Evolutionary conservation across 441 rosid genomes (phyloP).

Genomic region (Lepidium campestre): DNA sequence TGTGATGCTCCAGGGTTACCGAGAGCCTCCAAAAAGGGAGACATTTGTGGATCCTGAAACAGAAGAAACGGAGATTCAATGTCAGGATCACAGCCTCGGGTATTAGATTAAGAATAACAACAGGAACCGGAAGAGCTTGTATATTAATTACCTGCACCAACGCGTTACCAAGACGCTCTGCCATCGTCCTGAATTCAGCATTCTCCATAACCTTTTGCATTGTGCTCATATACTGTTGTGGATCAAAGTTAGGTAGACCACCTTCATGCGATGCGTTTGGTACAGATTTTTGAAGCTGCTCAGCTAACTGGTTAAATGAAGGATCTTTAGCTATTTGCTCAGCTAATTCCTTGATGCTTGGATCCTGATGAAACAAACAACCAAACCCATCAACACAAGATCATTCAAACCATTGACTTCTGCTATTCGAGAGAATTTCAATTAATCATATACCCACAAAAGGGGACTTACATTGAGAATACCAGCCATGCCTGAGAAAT

Average conservation of each 20-base stretch:
- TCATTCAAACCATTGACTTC: background rate
- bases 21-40: slow-evolving; percentile 75
- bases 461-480: slow-evolving; percentile 62
- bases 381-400: background rate
- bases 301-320: slow-evolving; percentile 92
- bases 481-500: slow-evolving; percentile 85
- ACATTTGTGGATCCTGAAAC: slow-evolving; percentile 87
- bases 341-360: slow-evolving; percentile 86
- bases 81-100: background rate
- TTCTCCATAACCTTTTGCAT: slow-evolving; percentile 96
- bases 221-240: slow-evolving; percentile 70
- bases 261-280: slow-evolving; percentile 56
- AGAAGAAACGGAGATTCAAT: background rate
- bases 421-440: background rate
- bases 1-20: slow-evolving; percentile 67
- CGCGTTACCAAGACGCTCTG: slow-evolving; percentile 87
- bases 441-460: background rate
- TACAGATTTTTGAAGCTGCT: slow-evolving; percentile 82
- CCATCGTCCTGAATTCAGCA: slow-evolving; percentile 88
- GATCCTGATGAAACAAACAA: slow-evolving; percentile 49
- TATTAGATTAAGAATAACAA: background rate
- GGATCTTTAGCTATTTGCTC: slow-evolving; percentile 96
- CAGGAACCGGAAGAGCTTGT: background rate
- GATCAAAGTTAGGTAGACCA: slow-evolving; percentile 60
- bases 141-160: slow-evolving; percentile 73